Evolutionary conservation across 1,284 basidiomycete genomes (phyloP).

Genomic region (Sporisorium scitamineum): DNA sequence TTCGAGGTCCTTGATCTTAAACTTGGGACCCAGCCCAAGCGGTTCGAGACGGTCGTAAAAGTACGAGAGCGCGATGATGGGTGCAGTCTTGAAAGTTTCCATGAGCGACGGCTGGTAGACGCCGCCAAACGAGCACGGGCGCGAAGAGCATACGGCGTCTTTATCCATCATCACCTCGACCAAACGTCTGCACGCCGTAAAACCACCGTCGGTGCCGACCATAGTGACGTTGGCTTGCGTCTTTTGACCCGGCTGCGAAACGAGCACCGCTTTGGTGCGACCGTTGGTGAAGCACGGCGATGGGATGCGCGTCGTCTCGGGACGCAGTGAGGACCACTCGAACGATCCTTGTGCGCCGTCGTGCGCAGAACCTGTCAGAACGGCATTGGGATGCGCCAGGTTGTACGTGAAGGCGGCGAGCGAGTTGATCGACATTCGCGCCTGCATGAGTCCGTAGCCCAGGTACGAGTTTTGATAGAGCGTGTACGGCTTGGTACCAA

Average conservation of each 20-base stretch:
- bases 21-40: conserved; percentile 74
- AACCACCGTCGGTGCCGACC: conserved; percentile 75
- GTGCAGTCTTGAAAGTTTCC: conserved; percentile 79
- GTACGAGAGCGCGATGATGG: conserved; percentile 76
- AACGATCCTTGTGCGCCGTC: conserved; percentile 25
- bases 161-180: conserved; percentile 95
- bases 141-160: conserved; percentile 83
- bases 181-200: conserved; percentile 85
- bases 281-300: conserved; percentile 86
- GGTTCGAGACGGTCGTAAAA: conserved; percentile 94
- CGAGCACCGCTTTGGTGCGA: conserved; percentile 76
- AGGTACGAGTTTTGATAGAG: conserved; percentile 72
- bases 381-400: conserved; percentile 70
- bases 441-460: conserved; percentile 94
- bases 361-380: conserved; percentile 41
- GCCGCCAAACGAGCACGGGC: conserved; percentile 95
- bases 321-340: conserved; percentile 67
- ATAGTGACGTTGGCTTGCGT: conserved; percentile 56
- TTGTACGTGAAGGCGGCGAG: conserved; percentile 86
- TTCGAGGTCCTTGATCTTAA: conserved; percentile 56
- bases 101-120: conserved; percentile 96
- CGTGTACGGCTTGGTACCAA: conserved; percentile 59
- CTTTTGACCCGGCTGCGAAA: conserved; percentile 75
- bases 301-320: conserved; percentile 69
- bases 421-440: conserved; percentile 85